phyloP scores from a whole-genome alignment of 2,329 filamentous ascomycete genomes.

The Lachnellula arida region DNA sequence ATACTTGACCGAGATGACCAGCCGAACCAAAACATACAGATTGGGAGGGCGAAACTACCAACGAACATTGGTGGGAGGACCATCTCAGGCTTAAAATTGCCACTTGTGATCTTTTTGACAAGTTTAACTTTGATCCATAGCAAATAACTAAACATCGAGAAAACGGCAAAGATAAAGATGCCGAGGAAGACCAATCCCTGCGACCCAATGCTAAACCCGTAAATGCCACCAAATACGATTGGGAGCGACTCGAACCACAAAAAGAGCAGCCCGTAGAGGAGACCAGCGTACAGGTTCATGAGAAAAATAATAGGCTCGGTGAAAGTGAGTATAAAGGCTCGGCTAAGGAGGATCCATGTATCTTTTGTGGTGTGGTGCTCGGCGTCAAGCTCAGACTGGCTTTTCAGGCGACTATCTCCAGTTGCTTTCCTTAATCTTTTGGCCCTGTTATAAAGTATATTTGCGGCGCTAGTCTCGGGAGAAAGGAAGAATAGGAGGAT shows the following conservation, averaged over 20 bases:
- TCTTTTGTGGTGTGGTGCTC: constrained; percentile 44
- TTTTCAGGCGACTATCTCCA: constrained; percentile 49
- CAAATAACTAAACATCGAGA: constrained; percentile 34
- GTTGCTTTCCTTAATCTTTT: constrained; percentile 52
- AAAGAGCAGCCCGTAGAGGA: constrained; percentile 57
- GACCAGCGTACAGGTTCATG: constrained; percentile 53
- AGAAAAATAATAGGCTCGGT: constrained; percentile 59
- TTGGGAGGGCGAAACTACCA: constrained; percentile 45
- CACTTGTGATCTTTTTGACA: constrained; percentile 42
- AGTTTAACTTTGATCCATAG: constrained; percentile 34
- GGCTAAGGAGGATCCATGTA: constrained; percentile 40
- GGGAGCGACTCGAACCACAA: constrained; percentile 56
- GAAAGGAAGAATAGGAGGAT: constrained; percentile 54
- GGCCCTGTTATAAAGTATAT: constrained; percentile 55
- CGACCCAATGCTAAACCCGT: constrained; percentile 52
- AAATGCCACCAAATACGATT: constrained; percentile 52
- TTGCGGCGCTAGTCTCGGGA: constrained; percentile 54
- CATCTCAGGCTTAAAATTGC: constrained; percentile 43
- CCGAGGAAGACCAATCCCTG: constrained; percentile 55
- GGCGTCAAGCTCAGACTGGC: constrained; percentile 58
- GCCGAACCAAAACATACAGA: constrained; percentile 53
- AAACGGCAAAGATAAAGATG: constrained; percentile 42
- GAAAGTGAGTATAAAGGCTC: constrained; percentile 49
- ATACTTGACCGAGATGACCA: constrained; percentile 47
- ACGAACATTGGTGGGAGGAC: constrained; percentile 50